phyloP scores from a whole-genome alignment of 2,329 filamentous ascomycete genomes.

The Calonectria leucothoes region DNA sequence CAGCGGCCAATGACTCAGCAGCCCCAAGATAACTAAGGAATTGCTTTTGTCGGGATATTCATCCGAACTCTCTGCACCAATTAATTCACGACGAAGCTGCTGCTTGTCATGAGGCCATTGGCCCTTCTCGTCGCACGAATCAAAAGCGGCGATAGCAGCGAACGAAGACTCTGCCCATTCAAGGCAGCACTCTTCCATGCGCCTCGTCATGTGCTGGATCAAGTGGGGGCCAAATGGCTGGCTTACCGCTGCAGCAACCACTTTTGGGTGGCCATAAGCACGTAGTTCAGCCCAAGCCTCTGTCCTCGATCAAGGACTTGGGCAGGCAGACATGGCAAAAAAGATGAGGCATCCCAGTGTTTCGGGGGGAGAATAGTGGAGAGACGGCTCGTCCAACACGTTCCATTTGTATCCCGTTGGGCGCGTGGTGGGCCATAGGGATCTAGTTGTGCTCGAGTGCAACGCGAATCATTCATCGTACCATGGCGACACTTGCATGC shows the following conservation, averaged over 20 bases:
- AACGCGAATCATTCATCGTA: not conserved
- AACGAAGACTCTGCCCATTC: not conserved
- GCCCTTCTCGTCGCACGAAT: not conserved
- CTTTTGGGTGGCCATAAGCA: not conserved
- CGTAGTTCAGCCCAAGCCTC: not conserved
- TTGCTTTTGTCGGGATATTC: not conserved
- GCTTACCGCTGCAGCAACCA: not conserved
- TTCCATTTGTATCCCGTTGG: not conserved
- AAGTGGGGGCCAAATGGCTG: not conserved
- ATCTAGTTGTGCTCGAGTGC: not conserved
- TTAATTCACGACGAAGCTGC: too few species aligned
- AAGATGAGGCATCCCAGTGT: not conserved
- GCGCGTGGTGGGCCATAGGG: not conserved
- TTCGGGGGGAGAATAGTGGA: not conserved
- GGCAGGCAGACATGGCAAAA: not conserved
- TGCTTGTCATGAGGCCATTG: too few species aligned
- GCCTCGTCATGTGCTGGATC: not conserved
- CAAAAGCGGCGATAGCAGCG: not conserved
- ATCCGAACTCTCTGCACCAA: not conserved
- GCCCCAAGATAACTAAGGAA: too few species aligned
- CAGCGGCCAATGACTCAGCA: too few species aligned
- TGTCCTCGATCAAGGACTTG: not conserved
- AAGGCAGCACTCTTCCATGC: not conserved
- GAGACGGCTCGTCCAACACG: too few species aligned
- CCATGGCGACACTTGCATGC: not conserved